Evolutionary conservation across 169 alveolate genomes (phyloP).

Genomic region (Theileria parva): DNA sequence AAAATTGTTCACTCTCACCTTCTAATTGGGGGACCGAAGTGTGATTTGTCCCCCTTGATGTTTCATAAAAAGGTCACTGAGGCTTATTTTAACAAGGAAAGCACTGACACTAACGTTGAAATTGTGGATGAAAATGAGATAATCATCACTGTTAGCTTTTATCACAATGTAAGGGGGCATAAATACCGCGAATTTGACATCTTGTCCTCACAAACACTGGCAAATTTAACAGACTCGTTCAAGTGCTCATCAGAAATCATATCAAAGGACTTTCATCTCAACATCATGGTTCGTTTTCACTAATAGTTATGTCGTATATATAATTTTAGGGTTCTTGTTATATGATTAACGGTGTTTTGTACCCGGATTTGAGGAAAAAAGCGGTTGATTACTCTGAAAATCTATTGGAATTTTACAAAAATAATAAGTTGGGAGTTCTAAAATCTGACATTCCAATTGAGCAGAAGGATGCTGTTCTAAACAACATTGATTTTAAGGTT

Average conservation of each 20-base stretch:
- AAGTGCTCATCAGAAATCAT: constrained; percentile 60
- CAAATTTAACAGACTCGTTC: constrained; percentile 76
- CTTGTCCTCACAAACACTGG: constrained; percentile 74
- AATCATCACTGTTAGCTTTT: constrained; percentile 69
- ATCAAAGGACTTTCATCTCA: constrained; percentile 28
- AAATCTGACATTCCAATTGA: constrained; percentile 57
- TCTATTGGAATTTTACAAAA: constrained; percentile 35
- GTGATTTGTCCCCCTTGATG: constrained; percentile 12
- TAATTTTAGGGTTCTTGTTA: constrained; percentile 74
- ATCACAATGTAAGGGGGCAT: constrained; percentile 81
- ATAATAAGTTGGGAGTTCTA: constrained; percentile 59
- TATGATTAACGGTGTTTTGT: constrained; percentile 78
- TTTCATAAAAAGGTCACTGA: constrained; percentile 42
- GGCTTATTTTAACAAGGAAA: constrained; percentile 20
- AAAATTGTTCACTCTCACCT: constrained; percentile 3
- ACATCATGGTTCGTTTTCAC: constrained; percentile 11
- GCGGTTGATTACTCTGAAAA: constrained; percentile 65
- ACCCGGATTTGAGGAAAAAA: constrained; percentile 73
- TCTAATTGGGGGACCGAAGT: constrained; percentile 43
- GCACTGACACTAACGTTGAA: not conserved
- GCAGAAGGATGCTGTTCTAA: constrained; percentile 70
- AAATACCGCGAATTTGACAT: constrained; percentile 80
- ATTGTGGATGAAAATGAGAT: constrained; percentile 57
- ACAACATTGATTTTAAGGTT: constrained; percentile 72
- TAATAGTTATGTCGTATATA: not conserved